These are phyloP conservation scores for Anastatica hierochuntica DNA, from an alignment of 345 rosid species.

Conservation along the genomic window DNA sequence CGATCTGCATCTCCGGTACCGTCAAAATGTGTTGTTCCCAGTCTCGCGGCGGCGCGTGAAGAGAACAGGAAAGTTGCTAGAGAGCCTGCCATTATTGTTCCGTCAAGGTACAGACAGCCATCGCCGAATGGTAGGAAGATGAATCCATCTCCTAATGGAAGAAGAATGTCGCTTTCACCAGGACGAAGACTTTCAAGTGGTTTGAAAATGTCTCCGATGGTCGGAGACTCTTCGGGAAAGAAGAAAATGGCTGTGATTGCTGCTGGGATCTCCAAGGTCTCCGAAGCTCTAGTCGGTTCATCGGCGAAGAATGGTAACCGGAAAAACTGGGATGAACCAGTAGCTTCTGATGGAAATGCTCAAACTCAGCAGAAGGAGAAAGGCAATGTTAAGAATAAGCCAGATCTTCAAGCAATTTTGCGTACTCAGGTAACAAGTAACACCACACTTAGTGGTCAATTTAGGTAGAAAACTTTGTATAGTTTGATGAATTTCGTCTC, in stretches of 20 bases:
- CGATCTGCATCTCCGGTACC: conserved; percentile 89
- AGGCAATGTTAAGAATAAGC: conserved; percentile 37
- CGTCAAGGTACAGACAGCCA: conserved; percentile 86
- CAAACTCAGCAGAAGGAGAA: conserved; percentile 43
- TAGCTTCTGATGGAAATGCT: conserved; percentile 3
- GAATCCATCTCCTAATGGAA: conserved; percentile 58
- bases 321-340: conserved; percentile 66
- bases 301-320: conserved; percentile 32
- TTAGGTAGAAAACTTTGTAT: neutral
- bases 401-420: conserved; percentile 57
- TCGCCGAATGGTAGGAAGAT: conserved; percentile 67
- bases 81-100: conserved; percentile 84
- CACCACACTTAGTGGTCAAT: neutral
- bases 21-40: conserved; percentile 85
- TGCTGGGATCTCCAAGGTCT: conserved; percentile 62
- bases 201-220: conserved; percentile 57
- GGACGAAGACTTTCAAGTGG: conserved; percentile 72
- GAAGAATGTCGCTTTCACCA: conserved; percentile 73
- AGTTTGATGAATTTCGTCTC: neutral
- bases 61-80: conserved; percentile 57
- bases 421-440: conserved; percentile 60
- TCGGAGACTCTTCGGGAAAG: conserved; percentile 61
- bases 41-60: conserved; percentile 62
- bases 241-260: conserved; percentile 63
- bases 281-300: conserved; percentile 53